Base-by-base conservation (phyloP, 1,284 basidiomycete species). In the Ustilago bromivora region DNA sequence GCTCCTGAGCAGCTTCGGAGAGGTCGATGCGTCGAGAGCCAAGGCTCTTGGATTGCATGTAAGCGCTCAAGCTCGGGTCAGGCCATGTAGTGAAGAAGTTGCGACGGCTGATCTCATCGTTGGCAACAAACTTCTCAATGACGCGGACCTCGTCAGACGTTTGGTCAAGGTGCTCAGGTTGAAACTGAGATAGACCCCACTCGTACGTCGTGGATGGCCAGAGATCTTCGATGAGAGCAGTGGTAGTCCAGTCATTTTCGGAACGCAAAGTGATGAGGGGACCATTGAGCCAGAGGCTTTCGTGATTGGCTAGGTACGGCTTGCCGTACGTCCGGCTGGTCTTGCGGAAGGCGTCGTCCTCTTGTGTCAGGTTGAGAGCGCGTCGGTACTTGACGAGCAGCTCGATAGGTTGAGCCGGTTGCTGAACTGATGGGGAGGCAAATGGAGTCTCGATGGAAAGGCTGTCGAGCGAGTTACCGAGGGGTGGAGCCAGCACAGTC, bases 131-230 rank as follows among this genome's bases (percentile, higher is more conserved):
- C 52, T 71, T 71, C 47, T 76, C 73, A n/a, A 76, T 66, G 57
- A 73, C 57, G n/a, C 73, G 73, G 32, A 77, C 64, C 57, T 76
- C 73, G 41, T 76, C 68, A 57, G 73, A 59, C 5, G 43, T 58
- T 41, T 71, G 65, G 12, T 81, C 71, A 40, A 66, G 46, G 32
- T 65, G 64, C 43, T 66, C 70, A 56, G 63, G 60, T 68, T 68
- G 74, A 43, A 76, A 79, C 19, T 84, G 85, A 36, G 78, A 72
- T 0, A 76, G 87, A 88, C 82, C 68, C 92, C 92, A 93, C 88
- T 94, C 91, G 81, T 94, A 94, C 10, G 87, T 84, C 2, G 91
- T 92, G 57, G 88, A 89, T 0, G 92, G 92, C 90, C 91, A 92
- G 3, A 94, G 88, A 23, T 90, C 89, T 23, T 86, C 80, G 43